Conservation (phyloP, 2,329 filamentous ascomycete species). For the Nothomitra cinnamomea region DNA sequence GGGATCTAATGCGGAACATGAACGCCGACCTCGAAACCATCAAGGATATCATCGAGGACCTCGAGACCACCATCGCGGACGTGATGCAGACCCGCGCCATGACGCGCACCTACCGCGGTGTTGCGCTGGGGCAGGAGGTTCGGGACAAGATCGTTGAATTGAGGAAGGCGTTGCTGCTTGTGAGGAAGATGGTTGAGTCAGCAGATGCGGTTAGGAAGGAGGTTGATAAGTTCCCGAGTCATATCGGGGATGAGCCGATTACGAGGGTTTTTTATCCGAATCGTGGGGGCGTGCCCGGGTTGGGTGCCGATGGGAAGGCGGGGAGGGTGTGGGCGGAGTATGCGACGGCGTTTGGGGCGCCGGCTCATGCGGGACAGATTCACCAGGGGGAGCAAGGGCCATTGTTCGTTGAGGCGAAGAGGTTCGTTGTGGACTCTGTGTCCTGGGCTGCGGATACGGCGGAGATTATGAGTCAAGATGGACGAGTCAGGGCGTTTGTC, state of each 20-base stretch:
- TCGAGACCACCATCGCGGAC: constrained; percentile 7
- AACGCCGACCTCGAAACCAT: constrained; percentile 11
- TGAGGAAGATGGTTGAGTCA: constrained; percentile 8
- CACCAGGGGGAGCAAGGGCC: too few species aligned
- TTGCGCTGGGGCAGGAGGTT: not conserved
- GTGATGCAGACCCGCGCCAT: not conserved
- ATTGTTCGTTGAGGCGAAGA: constrained; percentile 37
- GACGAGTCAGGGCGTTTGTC: too few species aligned
- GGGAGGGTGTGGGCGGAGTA: too few species aligned
- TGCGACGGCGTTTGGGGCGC: too few species aligned
- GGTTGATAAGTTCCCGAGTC: constrained; percentile 7
- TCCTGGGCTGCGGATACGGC: too few species aligned
- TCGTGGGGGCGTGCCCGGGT: constrained; percentile 2
- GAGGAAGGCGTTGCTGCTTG: constrained; percentile 7
- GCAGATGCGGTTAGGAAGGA: constrained; percentile 10
- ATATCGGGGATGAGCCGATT: constrained; percentile 13
- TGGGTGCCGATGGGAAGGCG: too few species aligned
- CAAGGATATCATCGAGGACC: constrained; percentile 10
- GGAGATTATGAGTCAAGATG: too few species aligned
- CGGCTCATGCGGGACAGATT: too few species aligned
- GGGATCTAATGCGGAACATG: constrained; percentile 12
- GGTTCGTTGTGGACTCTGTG: constrained; percentile 11
- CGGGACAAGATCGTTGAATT: constrained; percentile 8
- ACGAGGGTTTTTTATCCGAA: constrained; percentile 11
- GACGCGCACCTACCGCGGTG: too few species aligned